Evolutionary conservation across 257 asterid genomes (phyloP).

Genomic region (Hygrophila difformis): DNA sequence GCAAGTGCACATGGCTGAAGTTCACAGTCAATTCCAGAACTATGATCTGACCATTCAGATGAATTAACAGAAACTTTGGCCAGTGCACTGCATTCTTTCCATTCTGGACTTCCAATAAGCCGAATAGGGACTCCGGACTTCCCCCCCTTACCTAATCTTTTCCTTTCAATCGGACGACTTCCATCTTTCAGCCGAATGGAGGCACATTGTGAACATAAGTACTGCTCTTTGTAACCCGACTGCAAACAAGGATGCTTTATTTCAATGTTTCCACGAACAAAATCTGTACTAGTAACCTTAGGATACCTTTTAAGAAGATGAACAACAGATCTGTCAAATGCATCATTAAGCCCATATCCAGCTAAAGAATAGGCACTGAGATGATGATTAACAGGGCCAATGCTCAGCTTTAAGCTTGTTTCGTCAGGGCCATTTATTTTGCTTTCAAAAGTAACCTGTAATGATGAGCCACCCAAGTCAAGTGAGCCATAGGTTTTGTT

Average conservation of each 20-base stretch:
- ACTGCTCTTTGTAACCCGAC: constrained; percentile 67
- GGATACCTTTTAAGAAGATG: constrained; percentile 60
- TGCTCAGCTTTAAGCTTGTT: constrained; percentile 63
- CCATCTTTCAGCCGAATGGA: constrained; percentile 39
- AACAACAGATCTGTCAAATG: constrained; percentile 88
- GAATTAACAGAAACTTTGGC: constrained; percentile 70
- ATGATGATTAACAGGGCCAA: constrained; percentile 75
- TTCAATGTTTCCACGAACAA: constrained; percentile 43
- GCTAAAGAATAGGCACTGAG: constrained; percentile 83
- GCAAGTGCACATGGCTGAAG: constrained; percentile 82
- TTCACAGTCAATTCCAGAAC: constrained; percentile 61
- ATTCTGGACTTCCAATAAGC: constrained; percentile 74
- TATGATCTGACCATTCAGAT: constrained; percentile 72
- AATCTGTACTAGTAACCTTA: constrained; percentile 38
- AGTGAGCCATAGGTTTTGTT: constrained; percentile 89
- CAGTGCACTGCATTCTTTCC: constrained; percentile 82
- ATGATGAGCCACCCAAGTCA: constrained; percentile 94
- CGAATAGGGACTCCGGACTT: constrained; percentile 43
- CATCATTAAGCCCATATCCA: constrained; percentile 95
- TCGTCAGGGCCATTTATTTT: constrained; percentile 32
- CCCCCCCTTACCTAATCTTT: constrained; percentile 29
- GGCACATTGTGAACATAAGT: constrained; percentile 58
- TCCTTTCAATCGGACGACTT: constrained; percentile 39
- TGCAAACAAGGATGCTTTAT: constrained; percentile 91
- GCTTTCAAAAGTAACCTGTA: constrained; percentile 90